Evolutionary conservation across 139 green algal species (phyloP), one percentile per base, ranked within the genome.

Genomic region (Auxenochlorella pyrenoidosa): DNA sequence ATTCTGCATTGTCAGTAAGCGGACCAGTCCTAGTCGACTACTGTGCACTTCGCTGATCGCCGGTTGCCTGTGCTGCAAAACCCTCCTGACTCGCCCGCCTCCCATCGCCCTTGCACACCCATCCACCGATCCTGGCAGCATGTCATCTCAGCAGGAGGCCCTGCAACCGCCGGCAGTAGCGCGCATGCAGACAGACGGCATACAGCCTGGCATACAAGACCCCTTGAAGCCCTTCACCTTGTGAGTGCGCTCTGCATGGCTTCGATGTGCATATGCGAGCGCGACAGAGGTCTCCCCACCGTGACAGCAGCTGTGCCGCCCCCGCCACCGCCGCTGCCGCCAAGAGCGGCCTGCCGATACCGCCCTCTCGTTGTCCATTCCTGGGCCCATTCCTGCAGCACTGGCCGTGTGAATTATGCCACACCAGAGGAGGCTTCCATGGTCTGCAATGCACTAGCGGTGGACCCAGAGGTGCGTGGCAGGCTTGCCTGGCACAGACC

Each of bases 381-480:
- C 18, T 13, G 2, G 2, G 2, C 15, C 54, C 54, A 63, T 63
- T 13, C 54, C 22, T 86, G 80, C 88, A 91, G 85, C 82, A 66
- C 71, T 0, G 71, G 63, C 3, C 44, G 82, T 26, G 66, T 91
- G 43, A 19, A 24, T 5, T 93, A 88, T 30, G 71, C 32, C 34
- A 88, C 60, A 15, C 43, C 60, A 34, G 44, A 72, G 32, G 80
- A 92, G 26, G 90, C 90, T 21, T 34, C 32, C 18, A 92, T 91
- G 71, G 72, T 93, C 1, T 72, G 63, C 26, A 83, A 86, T 19
- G 72, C 90, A 0, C 44, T 93, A 21, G 75, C 59, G 26, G 83
- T 93, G 0, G 90, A 93, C 66, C 65, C 84, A 84, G 90, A 93
- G 85, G 89, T 91, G 54, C 38, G 30, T 36, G 54, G 19, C 13